A percentile compares a stretch with the other conserved stretches of the same genome.
phyloP scores from a whole-genome alignment of 495 filamentous ascomycete species.

The Hypoxylon lenormandii region DNA sequence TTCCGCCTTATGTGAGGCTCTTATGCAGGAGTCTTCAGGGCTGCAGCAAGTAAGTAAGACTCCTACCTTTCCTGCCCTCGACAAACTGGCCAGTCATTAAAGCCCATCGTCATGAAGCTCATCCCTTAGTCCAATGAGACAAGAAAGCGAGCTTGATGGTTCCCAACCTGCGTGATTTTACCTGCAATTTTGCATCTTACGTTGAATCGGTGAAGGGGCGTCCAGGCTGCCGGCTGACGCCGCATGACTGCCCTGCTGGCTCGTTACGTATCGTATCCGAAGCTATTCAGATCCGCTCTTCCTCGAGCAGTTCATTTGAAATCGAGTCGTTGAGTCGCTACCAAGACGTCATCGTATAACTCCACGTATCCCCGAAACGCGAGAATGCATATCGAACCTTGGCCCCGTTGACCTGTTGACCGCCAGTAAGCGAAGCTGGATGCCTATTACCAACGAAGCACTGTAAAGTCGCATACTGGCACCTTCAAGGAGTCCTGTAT shows the following conservation, averaged over 20 bases:
- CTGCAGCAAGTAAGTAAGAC: conserved; percentile 28
- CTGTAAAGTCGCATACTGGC: neutral
- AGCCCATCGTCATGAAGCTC: conserved; percentile 6
- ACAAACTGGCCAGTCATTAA: conserved; percentile 6
- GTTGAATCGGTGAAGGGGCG: conserved; percentile 14
- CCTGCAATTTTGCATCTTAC: conserved; percentile 14
- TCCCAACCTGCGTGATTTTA: conserved; percentile 12
- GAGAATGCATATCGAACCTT: neutral
- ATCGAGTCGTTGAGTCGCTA: too few relatives aligned
- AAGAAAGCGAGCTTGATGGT: neutral
- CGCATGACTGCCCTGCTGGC: too few relatives aligned
- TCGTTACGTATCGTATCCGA: conserved; percentile 1
- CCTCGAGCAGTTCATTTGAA: conserved; percentile 3
- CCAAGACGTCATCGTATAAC: conserved; percentile 18
- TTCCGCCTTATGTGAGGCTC: conserved; percentile 30
- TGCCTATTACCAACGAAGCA: neutral
- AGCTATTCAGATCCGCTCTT: conserved; percentile 34
- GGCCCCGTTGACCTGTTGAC: too few relatives aligned
- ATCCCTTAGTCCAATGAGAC: conserved; percentile 10
- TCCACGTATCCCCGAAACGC: neutral
- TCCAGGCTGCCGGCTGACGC: conserved; percentile 5
- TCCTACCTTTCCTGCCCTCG: neutral
- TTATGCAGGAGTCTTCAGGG: conserved; percentile 14
- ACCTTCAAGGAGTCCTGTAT: neutral
- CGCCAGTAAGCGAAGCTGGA: neutral